Base-by-base conservation (phyloP, 768 basidiomycete genomes). In the Boletus sensibilis region DNA sequence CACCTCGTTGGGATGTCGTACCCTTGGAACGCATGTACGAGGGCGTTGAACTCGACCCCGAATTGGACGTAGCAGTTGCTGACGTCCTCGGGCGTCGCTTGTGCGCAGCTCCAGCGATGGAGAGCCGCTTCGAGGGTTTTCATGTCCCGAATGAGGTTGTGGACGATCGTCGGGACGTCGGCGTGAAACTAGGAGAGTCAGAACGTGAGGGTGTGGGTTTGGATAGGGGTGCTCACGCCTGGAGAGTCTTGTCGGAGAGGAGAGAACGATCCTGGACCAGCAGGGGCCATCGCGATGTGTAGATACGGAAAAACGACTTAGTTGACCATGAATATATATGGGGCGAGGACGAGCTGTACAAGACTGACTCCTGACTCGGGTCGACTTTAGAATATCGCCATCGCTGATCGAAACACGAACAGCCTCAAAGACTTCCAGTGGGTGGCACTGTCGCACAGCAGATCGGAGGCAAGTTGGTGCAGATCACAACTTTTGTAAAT, bases 61-160 rank as follows among this genome's bases (percentile, higher is more conserved):
- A 97, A 82, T 63, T 85, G 82, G 52, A 98, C 90, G 70, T 94
- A 98, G 51, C 90, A 82, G 70, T 96, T 86, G 78, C 90, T 92
- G 65, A 98, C 92, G 66, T 92, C 77, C 14, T 72, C 75, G 51
- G 92, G 88, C 2, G 79, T 73, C 1, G 84, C 84, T 43, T 80
- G 75, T 4, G 78, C 75, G 1, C 73, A 58, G 47, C 85, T 82
- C 93, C 94, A 95, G 56, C 80, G 79, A 27, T 74, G 78, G 44
- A 95, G 79, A 2, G 81, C 73, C 16, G 90, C 84, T 64, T 95
- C 86, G 18, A 98, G 83, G 53, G 83, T 80, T 63, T 88, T 90
- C n/a, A 93, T 95, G 42, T 90, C 85, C 4, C 86, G 79, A 23
- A 98, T 82, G 25, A 98, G 81, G 45, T 72, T 77, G 50, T 79